Evolutionary conservation across 768 basidiomycete genomes (phyloP), one percentile per base, ranked within the genome.

Genomic region (Coprinopsis marcescibilis): DNA sequence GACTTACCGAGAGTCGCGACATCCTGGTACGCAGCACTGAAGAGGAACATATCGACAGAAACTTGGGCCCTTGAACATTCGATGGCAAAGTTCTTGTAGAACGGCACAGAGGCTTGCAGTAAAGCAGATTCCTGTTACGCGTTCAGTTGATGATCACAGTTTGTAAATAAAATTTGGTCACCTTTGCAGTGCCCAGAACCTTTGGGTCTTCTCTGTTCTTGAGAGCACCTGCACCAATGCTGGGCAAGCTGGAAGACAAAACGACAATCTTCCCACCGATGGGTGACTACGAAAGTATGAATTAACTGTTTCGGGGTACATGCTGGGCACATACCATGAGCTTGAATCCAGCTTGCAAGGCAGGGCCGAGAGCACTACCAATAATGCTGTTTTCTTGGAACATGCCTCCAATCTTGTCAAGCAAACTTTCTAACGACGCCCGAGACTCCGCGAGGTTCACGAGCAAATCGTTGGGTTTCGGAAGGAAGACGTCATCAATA

Each of bases 41-140:
- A 98, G 48, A 99, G 73, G 83, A 98, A 98, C 95, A 99, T 97
- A 63, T 98, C 95, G 49, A 98, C 95, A 0, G 93, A 91, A 36
- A 99, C 90, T 65, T 98, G 96, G 3, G 89, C 84, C 48, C 94
- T 82, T 11, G 95, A 97, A 62, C 95, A 98, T 56, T 98, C 96
- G 58, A 98, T 99, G 14, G 96, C 93, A 55, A 98, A 97, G 0
- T 89, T 91, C 73, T 99, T 99, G 76, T 97, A 98, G 72, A 95
- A 99, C 3, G 86, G 79, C 14, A 85, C 87, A 0, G 89, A 92
- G n/a, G 96, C 78, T 72, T 94, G 92, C 26, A 99, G 77, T 11
- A 99, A 72, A 13, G 81, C 80, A 11, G 91, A 94, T 75, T 99
- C 96, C 84, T 92, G 54, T 4, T 25, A 3, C 37, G 4, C 26